A percentile compares a stretch with the other conserved stretches of the same genome.
Conservation (phyloP, 805 yeast species). For the Sugiyamaella boreocaroliniensis region DNA sequence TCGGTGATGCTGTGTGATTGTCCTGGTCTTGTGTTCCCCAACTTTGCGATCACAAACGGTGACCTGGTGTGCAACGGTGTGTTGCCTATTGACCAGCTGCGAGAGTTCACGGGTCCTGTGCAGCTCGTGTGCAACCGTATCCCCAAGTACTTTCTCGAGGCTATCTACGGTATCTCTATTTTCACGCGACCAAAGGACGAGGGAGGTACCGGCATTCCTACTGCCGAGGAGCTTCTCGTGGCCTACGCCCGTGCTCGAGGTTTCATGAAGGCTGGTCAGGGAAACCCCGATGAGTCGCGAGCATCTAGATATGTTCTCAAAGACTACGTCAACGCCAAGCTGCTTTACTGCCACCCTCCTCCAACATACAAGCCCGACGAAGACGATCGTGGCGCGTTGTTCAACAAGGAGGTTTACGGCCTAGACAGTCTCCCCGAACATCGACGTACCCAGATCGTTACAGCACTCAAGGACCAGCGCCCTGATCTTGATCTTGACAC, state of each 20-base stretch:
- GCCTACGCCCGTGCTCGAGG: slow-evolving; percentile 97
- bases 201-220: slow-evolving; percentile 83
- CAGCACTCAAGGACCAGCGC: slow-evolving; percentile 46
- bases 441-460: slow-evolving; percentile 57
- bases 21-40: slow-evolving; percentile 98
- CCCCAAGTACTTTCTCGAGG: slow-evolving; percentile 84
- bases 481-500: slow-evolving; percentile 38
- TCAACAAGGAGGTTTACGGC: slow-evolving; percentile 70
- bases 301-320: slow-evolving; percentile 88
- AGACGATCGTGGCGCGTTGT: slow-evolving; percentile 56
- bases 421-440: slow-evolving; percentile 60
- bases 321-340: slow-evolving; percentile 90
- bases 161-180: slow-evolving; percentile 87
- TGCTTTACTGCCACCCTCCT: slow-evolving; percentile 81
- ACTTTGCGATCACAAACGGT: slow-evolving; percentile 92
- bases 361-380: slow-evolving; percentile 42
- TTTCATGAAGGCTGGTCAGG: slow-evolving; percentile 86
- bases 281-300: slow-evolving; percentile 92
- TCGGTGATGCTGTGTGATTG: slow-evolving; percentile 90
- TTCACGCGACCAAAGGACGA: slow-evolving; percentile 68
- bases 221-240: slow-evolving; percentile 78
- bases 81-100: slow-evolving; percentile 93
- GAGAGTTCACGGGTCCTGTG: slow-evolving; percentile 87
- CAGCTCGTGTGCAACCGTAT: slow-evolving; percentile 79
- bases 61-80: slow-evolving; percentile 98